Evolutionary conservation across 768 basidiomycete genomes (phyloP).

Genomic region (Leccinellum rugosiceps): DNA sequence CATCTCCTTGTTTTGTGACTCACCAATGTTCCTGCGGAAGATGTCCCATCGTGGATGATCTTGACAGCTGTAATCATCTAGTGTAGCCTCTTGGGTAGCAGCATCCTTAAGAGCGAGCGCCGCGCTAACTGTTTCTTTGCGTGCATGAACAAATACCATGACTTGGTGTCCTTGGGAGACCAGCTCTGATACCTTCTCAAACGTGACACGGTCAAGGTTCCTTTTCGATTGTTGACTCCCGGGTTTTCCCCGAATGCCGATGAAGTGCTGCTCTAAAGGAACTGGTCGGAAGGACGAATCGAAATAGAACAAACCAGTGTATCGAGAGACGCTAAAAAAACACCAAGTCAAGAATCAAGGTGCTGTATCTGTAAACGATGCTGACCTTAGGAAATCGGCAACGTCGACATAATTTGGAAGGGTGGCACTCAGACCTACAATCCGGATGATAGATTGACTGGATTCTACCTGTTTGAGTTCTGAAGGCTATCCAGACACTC

Average conservation of each 20-base stretch:
- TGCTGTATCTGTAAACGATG: background rate
- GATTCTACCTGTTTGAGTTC: conserved; percentile 74
- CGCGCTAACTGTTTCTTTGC: conserved; percentile 96
- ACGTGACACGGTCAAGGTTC: conserved; percentile 86
- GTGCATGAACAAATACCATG: conserved; percentile 98
- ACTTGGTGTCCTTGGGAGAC: conserved; percentile 94
- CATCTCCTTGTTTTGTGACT: conserved; percentile 94
- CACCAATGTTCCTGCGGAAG: conserved; percentile 74
- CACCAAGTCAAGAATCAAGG: conserved; percentile 1
- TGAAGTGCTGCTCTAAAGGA: conserved; percentile 95
- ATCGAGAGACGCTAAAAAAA: conserved; percentile 69
- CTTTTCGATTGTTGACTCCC: conserved; percentile 68
- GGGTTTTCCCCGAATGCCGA: conserved; percentile 89
- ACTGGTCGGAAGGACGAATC: conserved; percentile 97
- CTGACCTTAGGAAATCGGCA: conserved; percentile 86
- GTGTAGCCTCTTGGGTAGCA: conserved; percentile 62
- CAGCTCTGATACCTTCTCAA: conserved; percentile 85
- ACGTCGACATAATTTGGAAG: conserved; percentile 97
- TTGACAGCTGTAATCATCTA: conserved; percentile 77
- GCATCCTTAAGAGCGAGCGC: conserved; percentile 79
- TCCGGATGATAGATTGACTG: conserved; percentile 91
- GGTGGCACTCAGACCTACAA: conserved; percentile 94
- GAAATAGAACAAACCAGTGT: conserved; percentile 92
- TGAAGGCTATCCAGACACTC: background rate
- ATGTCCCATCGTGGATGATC: conserved; percentile 76